These are phyloP conservation scores for Lasiodiplodia gonubiensis DNA, from an alignment of 2,329 filamentous ascomycete genomes.

Conservation along the genomic window DNA sequence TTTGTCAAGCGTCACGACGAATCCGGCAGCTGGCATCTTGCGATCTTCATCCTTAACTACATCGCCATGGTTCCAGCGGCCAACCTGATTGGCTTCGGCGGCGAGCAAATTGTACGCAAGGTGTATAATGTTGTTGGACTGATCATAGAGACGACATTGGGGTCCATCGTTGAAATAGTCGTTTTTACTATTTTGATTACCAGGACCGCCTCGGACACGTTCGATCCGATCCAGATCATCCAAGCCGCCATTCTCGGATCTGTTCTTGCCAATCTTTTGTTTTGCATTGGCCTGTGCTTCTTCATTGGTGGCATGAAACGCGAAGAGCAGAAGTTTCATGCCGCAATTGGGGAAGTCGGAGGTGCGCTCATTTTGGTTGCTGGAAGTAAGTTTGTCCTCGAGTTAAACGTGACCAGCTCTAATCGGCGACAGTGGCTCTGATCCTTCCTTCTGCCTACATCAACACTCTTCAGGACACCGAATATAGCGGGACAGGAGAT, in stretches of 20 bases:
- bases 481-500: slow-evolving; percentile 26
- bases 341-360: slow-evolving; percentile 80
- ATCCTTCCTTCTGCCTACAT: slow-evolving; percentile 61
- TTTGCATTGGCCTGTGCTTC: slow-evolving; percentile 82
- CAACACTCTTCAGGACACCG: slow-evolving; percentile 44
- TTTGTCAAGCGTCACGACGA: slow-evolving; percentile 12
- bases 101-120: slow-evolving; percentile 74
- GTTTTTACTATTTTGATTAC: slow-evolving; percentile 78
- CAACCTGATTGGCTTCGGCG: slow-evolving; percentile 76
- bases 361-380: slow-evolving; percentile 78
- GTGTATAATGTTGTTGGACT: slow-evolving; percentile 74
- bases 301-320: slow-evolving; percentile 73
- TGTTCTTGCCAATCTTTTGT: slow-evolving; percentile 78
- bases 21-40: slow-evolving; percentile 52
- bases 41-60: slow-evolving; percentile 73
- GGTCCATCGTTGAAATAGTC: slow-evolving; percentile 80
- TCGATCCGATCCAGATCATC: slow-evolving; percentile 66
- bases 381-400: slow-evolving; percentile 56
- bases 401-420: not conserved
- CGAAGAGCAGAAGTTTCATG: slow-evolving; percentile 74
- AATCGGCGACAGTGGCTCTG: slow-evolving; percentile 49
- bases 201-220: slow-evolving; percentile 41
- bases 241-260: slow-evolving; percentile 84
- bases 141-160: slow-evolving; percentile 64
- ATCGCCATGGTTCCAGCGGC: slow-evolving; percentile 79